Evolutionary conservation across 331 rosid genomes (phyloP), one percentile per base, ranked within the genome.

Genomic region (Stylosanthes scabra): DNA sequence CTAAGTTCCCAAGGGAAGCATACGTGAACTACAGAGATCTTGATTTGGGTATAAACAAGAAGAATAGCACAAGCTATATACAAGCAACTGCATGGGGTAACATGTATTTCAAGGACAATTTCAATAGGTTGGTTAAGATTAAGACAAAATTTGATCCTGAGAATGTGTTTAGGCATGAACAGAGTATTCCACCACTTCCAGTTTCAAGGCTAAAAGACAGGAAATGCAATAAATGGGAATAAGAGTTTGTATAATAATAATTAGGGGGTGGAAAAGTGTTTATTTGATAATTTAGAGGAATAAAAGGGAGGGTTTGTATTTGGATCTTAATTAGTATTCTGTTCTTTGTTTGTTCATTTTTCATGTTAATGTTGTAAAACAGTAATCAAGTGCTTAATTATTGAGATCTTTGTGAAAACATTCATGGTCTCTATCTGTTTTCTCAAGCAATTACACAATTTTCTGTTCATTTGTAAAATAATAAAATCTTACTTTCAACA

Each of bases 21-120:
- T 91, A 88, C 57, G 96, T 91, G 75, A 95, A 91, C 56, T 95
- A 95, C 27, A 88, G 96, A 70, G 99, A 94, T 75, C 93, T 94
- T 8, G 98, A 91, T 75, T 66, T 94, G 85, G 97, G 98, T 59
- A 68, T 80, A 7, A 94, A 91, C 83, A 80, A 79, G 78, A 64
- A 76, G 67, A 83, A 71, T 14, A 76, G 77, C 28, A 76, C 82
- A 44, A 80, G 73, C 37, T 83, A 63, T 27, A 63, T 57, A 15
- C 58, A 84, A 14, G 97, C 92, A 28, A 81, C 67, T 69, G 74
- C 50, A 29, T 93, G 97, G 97, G 97, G 97, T 1, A 71, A n/a
- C 31, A 86, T 71, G 86, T 93, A 93, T 74, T 91, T 89, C 74
- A 91, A 88, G 81, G 86, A 84, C 34, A 94, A 94, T 58, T 91